phyloP scores from a whole-genome alignment of 1,284 basidiomycete genomes.

The Marasmius tenuissimus region DNA sequence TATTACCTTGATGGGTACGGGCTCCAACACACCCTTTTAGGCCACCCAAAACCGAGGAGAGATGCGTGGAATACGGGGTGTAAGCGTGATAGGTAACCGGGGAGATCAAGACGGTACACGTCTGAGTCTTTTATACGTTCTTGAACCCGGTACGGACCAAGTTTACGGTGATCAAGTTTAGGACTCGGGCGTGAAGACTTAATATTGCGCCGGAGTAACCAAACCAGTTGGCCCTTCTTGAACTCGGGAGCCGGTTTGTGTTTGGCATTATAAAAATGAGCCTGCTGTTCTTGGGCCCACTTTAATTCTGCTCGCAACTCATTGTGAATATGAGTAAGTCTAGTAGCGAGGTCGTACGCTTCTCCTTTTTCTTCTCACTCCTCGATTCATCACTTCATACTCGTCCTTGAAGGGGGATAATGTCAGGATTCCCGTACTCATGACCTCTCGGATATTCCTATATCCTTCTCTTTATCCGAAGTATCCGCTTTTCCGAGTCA shows the following conservation, averaged over 20 bases:
- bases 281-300: constrained; percentile 24
- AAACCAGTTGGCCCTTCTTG: not conserved
- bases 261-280: constrained; percentile 21
- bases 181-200: not conserved
- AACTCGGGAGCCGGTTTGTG: not conserved
- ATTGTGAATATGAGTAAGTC: constrained; percentile 20
- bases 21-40: too few relatives aligned
- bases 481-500: too few relatives aligned
- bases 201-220: not conserved
- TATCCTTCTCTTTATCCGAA: too few relatives aligned
- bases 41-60: too few relatives aligned
- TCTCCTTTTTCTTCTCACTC: too few relatives aligned
- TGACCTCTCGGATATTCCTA: too few relatives aligned
- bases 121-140: not conserved
- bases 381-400: too few relatives aligned
- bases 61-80: not conserved
- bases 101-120: too few relatives aligned
- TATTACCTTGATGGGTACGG: too few relatives aligned
- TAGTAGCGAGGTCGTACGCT: constrained; percentile 19
- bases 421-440: too few relatives aligned
- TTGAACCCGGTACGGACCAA: not conserved
- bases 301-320: constrained; percentile 27
- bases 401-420: too few relatives aligned
- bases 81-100: not conserved
- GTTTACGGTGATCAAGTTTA: not conserved